Percentiles rank a stretch among this genome's conserved stretches.
These are phyloP conservation scores for Echria macrotheca DNA, from an alignment of 495 filamentous ascomycete species.

Conservation along the genomic window DNA sequence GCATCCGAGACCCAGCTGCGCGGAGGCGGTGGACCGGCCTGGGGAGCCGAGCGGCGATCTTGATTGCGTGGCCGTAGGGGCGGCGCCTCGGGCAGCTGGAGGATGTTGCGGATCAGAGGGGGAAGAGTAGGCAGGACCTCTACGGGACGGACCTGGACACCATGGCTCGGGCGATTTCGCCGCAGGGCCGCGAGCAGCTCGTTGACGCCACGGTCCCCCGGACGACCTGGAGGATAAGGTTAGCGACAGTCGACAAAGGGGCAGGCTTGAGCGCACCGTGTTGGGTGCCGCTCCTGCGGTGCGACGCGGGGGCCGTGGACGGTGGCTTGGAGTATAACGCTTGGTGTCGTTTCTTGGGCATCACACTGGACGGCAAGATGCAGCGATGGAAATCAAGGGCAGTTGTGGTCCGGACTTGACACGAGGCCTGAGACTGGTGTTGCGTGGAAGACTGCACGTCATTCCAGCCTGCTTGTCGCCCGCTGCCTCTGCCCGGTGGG, in stretches of 20 bases:
- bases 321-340: conserved; percentile 46
- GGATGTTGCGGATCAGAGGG: conserved; percentile 50
- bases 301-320: conserved; percentile 43
- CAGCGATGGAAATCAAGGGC: too few species aligned
- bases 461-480: too few species aligned
- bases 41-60: background rate
- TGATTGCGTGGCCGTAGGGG: conserved; percentile 56
- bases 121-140: conserved; percentile 38
- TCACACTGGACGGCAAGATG: conserved; percentile 15
- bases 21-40: conserved; percentile 40
- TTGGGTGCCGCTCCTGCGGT: conserved; percentile 24
- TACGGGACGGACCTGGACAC: conserved; percentile 10
- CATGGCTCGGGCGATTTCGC: conserved; percentile 26
- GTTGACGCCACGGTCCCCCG: conserved; percentile 38
- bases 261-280: conserved; percentile 21
- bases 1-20: conserved; percentile 60
- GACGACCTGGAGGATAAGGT: background rate
- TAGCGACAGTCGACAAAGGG: too few species aligned
- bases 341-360: conserved; percentile 52
- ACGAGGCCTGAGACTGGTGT: too few species aligned
- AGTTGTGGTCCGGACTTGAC: too few species aligned
- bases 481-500: background rate
- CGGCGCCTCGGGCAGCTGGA: conserved; percentile 67
- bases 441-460: too few species aligned
- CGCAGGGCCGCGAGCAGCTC: conserved; percentile 46